phyloP scores from a whole-genome alignment of 179 eudicot genomes.

The Beta macrorhiza region DNA sequence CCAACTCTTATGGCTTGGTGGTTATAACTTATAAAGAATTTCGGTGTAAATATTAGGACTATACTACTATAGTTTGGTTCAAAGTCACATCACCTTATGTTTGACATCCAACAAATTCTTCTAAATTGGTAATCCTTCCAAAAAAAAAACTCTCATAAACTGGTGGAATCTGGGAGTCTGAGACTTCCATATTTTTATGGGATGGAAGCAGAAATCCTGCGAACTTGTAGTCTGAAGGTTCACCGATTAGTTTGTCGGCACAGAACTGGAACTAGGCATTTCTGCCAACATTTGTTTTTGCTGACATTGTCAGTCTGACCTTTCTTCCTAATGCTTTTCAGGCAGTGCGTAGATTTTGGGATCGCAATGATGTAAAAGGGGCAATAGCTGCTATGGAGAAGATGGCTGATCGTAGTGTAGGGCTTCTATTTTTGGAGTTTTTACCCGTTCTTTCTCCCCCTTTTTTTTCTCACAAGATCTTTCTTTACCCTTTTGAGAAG shows the following conservation, averaged over 20 bases:
- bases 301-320: conserved; percentile 7
- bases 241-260: neutral
- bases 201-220: neutral
- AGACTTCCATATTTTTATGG: neutral
- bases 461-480: neutral
- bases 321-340: conserved; percentile 30
- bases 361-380: conserved; percentile 84
- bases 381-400: conserved; percentile 72
- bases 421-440: conserved; percentile 26
- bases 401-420: conserved; percentile 90
- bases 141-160: neutral
- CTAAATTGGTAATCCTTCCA: neutral
- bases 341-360: conserved; percentile 81
- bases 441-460: neutral
- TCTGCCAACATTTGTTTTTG: neutral
- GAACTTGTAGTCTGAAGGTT: neutral
- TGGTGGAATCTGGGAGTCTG: neutral
- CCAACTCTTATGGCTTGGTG: neutral
- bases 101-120: neutral
- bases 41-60: neutral
- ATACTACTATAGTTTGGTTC: neutral
- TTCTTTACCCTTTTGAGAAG: neutral
- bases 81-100: neutral
- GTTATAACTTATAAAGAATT: no score
- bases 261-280: neutral